A percentile compares a stretch with the other conserved stretches of the same genome.
phyloP scores from a whole-genome alignment of 2,329 filamentous ascomycete genomes.

The Aspergillus neotritici region DNA sequence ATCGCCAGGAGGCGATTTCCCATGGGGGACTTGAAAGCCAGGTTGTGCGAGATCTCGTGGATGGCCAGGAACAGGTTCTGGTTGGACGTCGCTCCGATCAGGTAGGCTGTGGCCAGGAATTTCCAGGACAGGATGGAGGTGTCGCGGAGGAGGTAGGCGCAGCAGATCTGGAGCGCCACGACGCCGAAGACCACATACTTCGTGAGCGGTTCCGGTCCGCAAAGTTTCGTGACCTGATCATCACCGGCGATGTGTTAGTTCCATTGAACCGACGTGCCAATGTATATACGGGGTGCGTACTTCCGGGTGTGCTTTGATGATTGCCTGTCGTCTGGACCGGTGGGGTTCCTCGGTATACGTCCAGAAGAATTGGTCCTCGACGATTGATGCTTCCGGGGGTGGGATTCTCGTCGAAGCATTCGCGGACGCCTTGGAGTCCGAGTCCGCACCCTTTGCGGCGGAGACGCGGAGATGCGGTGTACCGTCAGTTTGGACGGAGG shows the following conservation, averaged over 20 bases:
- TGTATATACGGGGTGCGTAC: slow-evolving; percentile 42
- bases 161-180: slow-evolving; percentile 71
- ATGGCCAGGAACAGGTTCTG: slow-evolving; percentile 98
- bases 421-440: slow-evolving; percentile 13
- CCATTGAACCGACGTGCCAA: slow-evolving; percentile 3
- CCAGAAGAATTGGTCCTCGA: slow-evolving; percentile 78
- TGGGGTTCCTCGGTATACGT: slow-evolving; percentile 98
- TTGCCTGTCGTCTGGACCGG: slow-evolving; percentile 79
- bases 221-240: slow-evolving; percentile 83
- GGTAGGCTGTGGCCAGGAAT: slow-evolving; percentile 82
- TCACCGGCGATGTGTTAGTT: slow-evolving; percentile 11
- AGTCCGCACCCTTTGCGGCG: slow-evolving; percentile 22
- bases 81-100: slow-evolving; percentile 90
- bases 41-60: slow-evolving; percentile 97
- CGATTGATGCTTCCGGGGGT: slow-evolving; percentile 28
- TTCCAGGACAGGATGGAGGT: slow-evolving; percentile 74
- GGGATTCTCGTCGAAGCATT: slow-evolving; percentile 21
- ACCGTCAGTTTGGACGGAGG: slow-evolving; percentile 25
- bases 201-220: slow-evolving; percentile 89
- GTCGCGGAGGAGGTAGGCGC: slow-evolving; percentile 70
- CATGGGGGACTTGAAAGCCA: slow-evolving; percentile 76
- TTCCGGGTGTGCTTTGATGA: slow-evolving; percentile 97
- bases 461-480: slow-evolving; percentile 31
- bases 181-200: slow-evolving; percentile 87
- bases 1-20: slow-evolving; percentile 85